phyloP scores from a whole-genome alignment of 805 yeast genomes.

The Teunomyces stri region DNA sequence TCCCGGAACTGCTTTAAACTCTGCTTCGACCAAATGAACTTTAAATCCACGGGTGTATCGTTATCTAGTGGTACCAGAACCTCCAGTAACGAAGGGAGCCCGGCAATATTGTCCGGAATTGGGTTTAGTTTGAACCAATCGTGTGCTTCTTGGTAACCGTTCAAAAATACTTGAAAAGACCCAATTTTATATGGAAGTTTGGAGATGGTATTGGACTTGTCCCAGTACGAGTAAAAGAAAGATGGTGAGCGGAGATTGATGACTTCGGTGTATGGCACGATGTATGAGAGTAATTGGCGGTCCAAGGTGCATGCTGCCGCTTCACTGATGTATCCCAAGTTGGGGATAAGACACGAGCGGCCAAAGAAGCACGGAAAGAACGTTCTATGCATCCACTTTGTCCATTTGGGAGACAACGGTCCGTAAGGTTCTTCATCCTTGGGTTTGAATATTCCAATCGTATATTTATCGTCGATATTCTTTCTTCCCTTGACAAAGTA shows the following conservation, averaged over 20 bases:
- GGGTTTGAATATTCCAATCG: constrained; percentile 67
- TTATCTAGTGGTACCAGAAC: not conserved
- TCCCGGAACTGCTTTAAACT: constrained; percentile 51
- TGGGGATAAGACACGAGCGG: constrained; percentile 67
- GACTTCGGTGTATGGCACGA: constrained; percentile 67
- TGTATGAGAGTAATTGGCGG: constrained; percentile 51
- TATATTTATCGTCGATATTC: not conserved
- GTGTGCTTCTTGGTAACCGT: constrained; percentile 60
- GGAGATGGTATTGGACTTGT: constrained; percentile 24
- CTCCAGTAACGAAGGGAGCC: constrained; percentile 15
- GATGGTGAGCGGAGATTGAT: constrained; percentile 46
- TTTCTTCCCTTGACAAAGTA: constrained; percentile 47
- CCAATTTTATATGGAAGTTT: constrained; percentile 54
- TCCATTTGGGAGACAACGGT: constrained; percentile 74
- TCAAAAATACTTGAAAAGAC: constrained; percentile 61
- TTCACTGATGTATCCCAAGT: constrained; percentile 69
- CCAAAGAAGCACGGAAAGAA: constrained; percentile 79
- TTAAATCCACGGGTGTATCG: constrained; percentile 1
- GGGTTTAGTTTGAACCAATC: constrained; percentile 57
- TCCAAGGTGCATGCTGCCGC: constrained; percentile 70
- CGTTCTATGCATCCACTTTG: constrained; percentile 74
- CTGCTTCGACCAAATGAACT: constrained; percentile 54
- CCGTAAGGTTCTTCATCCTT: constrained; percentile 83
- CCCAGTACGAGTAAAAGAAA: constrained; percentile 55
- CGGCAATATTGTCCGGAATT: constrained; percentile 38